These are phyloP conservation scores for Aspergillus ochraceus DNA, from an alignment of 2,329 filamentous ascomycete species.

Conservation along the genomic window DNA sequence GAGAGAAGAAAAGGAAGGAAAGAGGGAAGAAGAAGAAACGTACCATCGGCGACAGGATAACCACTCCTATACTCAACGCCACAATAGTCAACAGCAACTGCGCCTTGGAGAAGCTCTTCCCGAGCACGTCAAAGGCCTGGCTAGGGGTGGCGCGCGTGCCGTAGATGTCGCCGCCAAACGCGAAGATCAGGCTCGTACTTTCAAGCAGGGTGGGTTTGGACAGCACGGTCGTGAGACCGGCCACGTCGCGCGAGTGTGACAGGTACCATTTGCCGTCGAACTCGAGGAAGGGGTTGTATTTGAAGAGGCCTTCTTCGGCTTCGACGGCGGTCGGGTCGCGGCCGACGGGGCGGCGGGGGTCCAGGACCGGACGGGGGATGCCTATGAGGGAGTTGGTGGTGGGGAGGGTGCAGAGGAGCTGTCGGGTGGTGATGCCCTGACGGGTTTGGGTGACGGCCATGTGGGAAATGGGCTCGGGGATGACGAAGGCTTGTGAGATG, in stretches of 20 bases:
- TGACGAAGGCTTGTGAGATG: slow-evolving; percentile 75
- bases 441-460: slow-evolving; percentile 84
- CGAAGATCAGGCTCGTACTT: slow-evolving; percentile 87
- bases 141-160: slow-evolving; percentile 85
- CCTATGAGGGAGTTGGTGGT: slow-evolving; percentile 72
- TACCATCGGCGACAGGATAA: slow-evolving; percentile 82
- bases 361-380: slow-evolving; percentile 75
- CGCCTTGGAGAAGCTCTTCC: slow-evolving; percentile 89
- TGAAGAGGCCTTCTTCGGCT: slow-evolving; percentile 76
- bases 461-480: slow-evolving; percentile 74
- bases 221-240: slow-evolving; percentile 72
- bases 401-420: slow-evolving; percentile 77
- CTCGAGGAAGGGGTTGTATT: slow-evolving; percentile 74
- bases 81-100: slow-evolving; percentile 81
- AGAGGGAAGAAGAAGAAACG: slow-evolving; percentile 34
- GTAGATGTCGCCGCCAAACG: slow-evolving; percentile 82
- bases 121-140: slow-evolving; percentile 85
- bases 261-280: slow-evolving; percentile 80
- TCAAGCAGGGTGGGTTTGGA: slow-evolving; percentile 79
- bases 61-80: slow-evolving; percentile 73
- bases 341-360: slow-evolving; percentile 81
- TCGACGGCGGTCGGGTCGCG: slow-evolving; percentile 80
- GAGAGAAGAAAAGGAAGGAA: not conserved
- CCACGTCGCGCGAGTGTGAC: slow-evolving; percentile 77
- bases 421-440: slow-evolving; percentile 84